phyloP scores from a whole-genome alignment of 495 filamentous ascomycete genomes.

The Bacidia gigantensis region DNA sequence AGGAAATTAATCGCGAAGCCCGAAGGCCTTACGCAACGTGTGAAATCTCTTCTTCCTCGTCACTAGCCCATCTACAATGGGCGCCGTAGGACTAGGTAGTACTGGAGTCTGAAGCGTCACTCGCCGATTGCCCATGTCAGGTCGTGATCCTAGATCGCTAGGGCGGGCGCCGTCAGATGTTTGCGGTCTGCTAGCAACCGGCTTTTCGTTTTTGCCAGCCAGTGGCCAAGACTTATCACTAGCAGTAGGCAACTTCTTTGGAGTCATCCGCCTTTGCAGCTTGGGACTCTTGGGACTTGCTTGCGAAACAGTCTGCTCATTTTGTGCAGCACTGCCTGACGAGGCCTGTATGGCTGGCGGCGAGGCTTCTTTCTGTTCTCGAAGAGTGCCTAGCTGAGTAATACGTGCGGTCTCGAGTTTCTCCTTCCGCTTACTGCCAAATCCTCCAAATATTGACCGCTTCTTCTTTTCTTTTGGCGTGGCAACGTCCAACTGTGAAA shows the following conservation, averaged over 20 bases:
- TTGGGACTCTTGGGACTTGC: slow-evolving; percentile 14
- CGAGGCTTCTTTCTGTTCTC: slow-evolving; percentile 6
- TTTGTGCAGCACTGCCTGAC: slow-evolving; percentile 9
- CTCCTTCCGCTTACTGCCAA: slow-evolving; percentile 30
- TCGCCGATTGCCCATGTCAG: slow-evolving; percentile 16
- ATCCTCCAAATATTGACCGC: slow-evolving; percentile 27
- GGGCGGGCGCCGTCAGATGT: slow-evolving; percentile 11
- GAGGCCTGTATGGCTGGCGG: slow-evolving; percentile 5
- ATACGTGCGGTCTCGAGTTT: slow-evolving; percentile 22
- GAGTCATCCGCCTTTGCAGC: slow-evolving; percentile 15
- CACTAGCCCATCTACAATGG: slow-evolving; percentile 19
- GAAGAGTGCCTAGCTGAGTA: slow-evolving; percentile 10
- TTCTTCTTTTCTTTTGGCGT: slow-evolving; percentile 26
- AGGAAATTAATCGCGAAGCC: no score
- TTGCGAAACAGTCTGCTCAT: slow-evolving; percentile 7
- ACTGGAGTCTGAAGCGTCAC: slow-evolving; percentile 15
- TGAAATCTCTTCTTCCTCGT: slow-evolving; percentile 38
- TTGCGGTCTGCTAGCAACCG: slow-evolving; percentile 5
- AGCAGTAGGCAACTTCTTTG: slow-evolving; percentile 7
- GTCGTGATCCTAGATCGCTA: slow-evolving; percentile 1
- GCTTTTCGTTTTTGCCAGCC: not conserved
- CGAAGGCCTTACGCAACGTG: slow-evolving; percentile 35
- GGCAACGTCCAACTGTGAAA: slow-evolving; percentile 29
- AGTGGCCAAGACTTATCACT: slow-evolving; percentile 18
- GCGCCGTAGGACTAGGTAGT: slow-evolving; percentile 20